Conservation (phyloP, 148 eudicot species). For the Hydrangea macrophylla region DNA sequence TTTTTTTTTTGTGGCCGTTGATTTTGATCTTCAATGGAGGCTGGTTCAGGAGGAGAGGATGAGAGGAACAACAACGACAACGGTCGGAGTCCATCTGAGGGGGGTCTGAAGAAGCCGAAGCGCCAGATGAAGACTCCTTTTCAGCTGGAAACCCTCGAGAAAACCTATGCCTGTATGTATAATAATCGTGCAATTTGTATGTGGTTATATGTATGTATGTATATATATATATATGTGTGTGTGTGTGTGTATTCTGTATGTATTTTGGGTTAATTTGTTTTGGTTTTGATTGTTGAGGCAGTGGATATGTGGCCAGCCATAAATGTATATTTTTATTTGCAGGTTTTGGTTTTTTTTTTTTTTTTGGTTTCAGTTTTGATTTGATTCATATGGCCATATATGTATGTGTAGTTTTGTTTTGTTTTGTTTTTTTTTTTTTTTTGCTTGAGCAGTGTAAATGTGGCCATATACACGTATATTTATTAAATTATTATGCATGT, state of each 20-base stretch:
- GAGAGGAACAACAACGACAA: slow-evolving; percentile 12
- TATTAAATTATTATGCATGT: too few species aligned
- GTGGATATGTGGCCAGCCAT: slow-evolving; percentile 51
- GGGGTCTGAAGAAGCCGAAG: slow-evolving; percentile 38
- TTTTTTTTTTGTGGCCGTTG: not conserved
- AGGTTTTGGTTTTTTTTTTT: too few species aligned
- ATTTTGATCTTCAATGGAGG: slow-evolving; percentile 34
- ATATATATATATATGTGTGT: not conserved
- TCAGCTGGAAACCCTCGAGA: slow-evolving; percentile 44
- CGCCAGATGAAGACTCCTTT: slow-evolving; percentile 58
- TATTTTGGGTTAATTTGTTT: not conserved
- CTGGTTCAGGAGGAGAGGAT: slow-evolving; percentile 36
- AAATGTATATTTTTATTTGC: too few species aligned
- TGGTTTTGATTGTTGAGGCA: slow-evolving; percentile 12
- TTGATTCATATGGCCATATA: too few species aligned
- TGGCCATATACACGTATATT: too few species aligned
- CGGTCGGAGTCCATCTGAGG: slow-evolving; percentile 26
- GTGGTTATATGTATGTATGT: not conserved
- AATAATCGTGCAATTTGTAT: too few species aligned
- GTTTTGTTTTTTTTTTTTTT: too few species aligned
- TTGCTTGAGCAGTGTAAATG: too few species aligned
- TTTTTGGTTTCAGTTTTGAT: too few species aligned
- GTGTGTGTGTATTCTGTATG: slow-evolving; percentile 1
- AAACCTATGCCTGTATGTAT: slow-evolving; percentile 38
- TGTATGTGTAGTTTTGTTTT: too few species aligned